These are phyloP conservation scores for Rhytidiadelphus loreus DNA, from an alignment of 225 moss, liverwort and hornwort species.

Conservation along the genomic window DNA sequence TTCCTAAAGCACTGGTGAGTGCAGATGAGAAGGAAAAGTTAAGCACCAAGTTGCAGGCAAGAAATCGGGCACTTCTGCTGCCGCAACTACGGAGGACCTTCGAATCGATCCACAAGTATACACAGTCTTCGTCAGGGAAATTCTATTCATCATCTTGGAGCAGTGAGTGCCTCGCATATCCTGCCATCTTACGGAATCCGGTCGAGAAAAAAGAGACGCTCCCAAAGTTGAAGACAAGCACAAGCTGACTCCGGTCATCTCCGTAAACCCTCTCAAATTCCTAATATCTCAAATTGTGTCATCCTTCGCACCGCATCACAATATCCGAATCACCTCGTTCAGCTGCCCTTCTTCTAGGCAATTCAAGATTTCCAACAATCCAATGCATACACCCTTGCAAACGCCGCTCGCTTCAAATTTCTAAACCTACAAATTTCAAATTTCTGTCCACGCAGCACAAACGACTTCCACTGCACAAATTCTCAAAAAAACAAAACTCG, in stretches of 20 bases:
- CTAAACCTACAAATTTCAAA: background rate
- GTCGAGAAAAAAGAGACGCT: background rate
- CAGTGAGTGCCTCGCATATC: background rate
- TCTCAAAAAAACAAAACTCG: too few relatives aligned
- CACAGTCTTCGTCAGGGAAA: background rate
- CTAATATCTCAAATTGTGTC: background rate
- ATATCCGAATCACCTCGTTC: background rate
- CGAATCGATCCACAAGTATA: background rate
- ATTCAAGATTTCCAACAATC: background rate
- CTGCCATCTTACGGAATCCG: background rate
- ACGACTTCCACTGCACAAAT: background rate
- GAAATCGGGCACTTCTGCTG: slow-evolving; percentile 51
- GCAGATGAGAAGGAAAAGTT: background rate
- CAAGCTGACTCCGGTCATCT: slow-evolving; percentile 17
- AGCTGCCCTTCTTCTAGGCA: background rate
- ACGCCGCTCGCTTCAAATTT: background rate
- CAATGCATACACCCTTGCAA: background rate
- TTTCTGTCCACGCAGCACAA: background rate
- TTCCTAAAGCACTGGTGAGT: background rate
- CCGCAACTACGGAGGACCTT: background rate
- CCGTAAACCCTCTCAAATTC: background rate
- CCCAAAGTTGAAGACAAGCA: slow-evolving; percentile 13
- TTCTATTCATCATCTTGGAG: background rate
- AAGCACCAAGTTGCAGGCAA: slow-evolving; percentile 47
- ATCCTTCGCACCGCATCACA: background rate